Evolutionary conservation across 371 early-diverging fungal genomes (phyloP), one percentile per base, ranked within the genome.

Genomic region (Coemansia sp.): DNA sequence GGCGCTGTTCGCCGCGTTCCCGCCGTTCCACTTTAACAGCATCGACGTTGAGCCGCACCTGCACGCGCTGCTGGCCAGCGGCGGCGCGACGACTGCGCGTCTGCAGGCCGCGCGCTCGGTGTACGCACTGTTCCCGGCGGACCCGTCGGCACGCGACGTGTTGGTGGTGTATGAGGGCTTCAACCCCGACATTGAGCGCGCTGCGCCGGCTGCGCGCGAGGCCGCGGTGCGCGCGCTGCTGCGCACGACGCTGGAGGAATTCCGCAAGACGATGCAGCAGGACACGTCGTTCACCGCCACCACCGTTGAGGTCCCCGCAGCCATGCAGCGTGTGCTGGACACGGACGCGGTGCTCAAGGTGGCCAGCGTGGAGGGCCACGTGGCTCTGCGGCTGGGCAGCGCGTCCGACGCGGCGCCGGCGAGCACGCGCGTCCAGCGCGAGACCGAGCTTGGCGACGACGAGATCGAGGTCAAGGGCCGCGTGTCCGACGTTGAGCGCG

Each of bases 381-480:
- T 86, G 4, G 77, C 80, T 7, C 85, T 95, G 43, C 86, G 84
- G 42, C 86, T 94, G 71, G 93, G 92, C 33, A 65, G 83, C 20
- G 61, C 74, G 5, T 65, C 74, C 1, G 16, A 71, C 12, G 72
- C 59, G 10, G 55, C 20, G 26, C 51, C 45, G 31, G 61, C 38
- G 31, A 65, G 53, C 67, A 81, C 83, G 65, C 74, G 61, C 56
- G 69, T 51, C 45, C 68, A 39, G 49, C 72, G 61, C 50, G 57
- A 57, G 26, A 56, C 49, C 34, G 68, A 60, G 39, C 72, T 81
- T 55, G 79, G 71, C 2, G 78, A 81, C 20, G 86, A 88, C 59
- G 82, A 84, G 12, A 82, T 96, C 40, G 83, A 86, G 51, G 80
- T 97, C 65, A 87, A 87, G 64, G 98, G 98, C 39, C 88, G 90